phyloP scores from a whole-genome alignment of 2,329 filamentous ascomycete species.

The Nigrospora oryzae region DNA sequence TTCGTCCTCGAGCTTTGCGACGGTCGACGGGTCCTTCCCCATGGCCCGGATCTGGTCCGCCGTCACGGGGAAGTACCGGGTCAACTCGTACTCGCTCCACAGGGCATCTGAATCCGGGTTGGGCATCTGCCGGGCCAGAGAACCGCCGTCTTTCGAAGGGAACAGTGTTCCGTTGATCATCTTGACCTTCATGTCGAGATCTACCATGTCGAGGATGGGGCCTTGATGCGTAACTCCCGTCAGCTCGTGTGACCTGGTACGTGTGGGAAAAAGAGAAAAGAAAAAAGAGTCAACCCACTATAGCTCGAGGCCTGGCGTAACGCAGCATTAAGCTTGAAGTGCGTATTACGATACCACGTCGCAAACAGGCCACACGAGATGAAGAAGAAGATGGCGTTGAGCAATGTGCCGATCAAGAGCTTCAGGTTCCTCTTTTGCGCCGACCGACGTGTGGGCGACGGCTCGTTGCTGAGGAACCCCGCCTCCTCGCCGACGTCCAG shows the following conservation, averaged over 20 bases:
- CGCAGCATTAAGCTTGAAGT: background rate
- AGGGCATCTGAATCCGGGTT: constrained; percentile 4
- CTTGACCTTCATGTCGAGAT: background rate
- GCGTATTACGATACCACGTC: background rate
- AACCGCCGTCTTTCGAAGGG: background rate
- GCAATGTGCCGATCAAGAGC: background rate
- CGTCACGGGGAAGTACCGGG: constrained; percentile 2
- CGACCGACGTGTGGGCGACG: background rate
- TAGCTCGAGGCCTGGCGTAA: background rate
- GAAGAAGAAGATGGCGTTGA: background rate
- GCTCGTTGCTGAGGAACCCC: background rate
- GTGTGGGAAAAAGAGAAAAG: too few relatives aligned
- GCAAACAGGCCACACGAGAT: background rate
- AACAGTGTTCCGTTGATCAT: constrained; percentile 6
- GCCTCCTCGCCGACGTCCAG: background rate
- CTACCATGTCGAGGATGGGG: constrained; percentile 3
- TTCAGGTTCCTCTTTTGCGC: background rate
- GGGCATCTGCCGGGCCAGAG: constrained; percentile 4
- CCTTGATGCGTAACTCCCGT: background rate
- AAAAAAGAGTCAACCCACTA: background rate
- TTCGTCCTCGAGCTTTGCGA: constrained; percentile 17
- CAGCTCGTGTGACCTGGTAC: background rate
- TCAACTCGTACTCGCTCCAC: constrained; percentile 4
- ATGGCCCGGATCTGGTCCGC: constrained; percentile 15
- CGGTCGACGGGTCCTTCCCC: constrained; percentile 19